Conservation (phyloP, 1,284 basidiomycete species). For the Hymenochaete sp. region DNA sequence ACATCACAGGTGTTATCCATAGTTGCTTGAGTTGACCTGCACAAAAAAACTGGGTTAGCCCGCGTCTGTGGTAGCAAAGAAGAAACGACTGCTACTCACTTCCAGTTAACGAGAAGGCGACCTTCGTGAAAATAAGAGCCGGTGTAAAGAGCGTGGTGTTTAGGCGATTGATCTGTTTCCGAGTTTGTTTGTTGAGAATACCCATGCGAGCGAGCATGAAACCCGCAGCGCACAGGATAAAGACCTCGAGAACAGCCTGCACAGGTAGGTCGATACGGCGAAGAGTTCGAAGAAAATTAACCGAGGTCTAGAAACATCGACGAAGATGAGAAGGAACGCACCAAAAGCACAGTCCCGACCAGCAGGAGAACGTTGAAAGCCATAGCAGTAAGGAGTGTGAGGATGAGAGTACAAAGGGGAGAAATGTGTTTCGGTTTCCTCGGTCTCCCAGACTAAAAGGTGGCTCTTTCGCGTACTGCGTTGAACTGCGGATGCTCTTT, state of each 20-base stretch:
- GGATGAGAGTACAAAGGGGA: not conserved
- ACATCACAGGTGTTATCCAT: constrained; percentile 86
- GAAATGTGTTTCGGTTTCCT: not conserved
- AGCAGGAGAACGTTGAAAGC: constrained; percentile 11
- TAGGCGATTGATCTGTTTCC: constrained; percentile 75
- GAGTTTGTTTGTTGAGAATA: constrained; percentile 82
- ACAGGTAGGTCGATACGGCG: too few species aligned
- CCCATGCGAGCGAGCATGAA: constrained; percentile 74
- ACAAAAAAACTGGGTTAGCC: constrained; percentile 28
- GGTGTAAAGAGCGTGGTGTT: constrained; percentile 91
- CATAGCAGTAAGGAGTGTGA: constrained; percentile 5
- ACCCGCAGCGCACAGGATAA: constrained; percentile 78
- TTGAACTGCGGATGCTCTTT: not conserved
- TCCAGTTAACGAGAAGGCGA: constrained; percentile 73
- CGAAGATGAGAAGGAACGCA: not conserved
- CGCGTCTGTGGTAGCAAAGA: not conserved
- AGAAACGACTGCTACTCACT: constrained; percentile 27
- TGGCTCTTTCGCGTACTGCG: not conserved
- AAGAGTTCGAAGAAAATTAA: constrained; percentile 1
- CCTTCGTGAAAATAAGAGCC: constrained; percentile 88
- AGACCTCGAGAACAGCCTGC: constrained; percentile 88
- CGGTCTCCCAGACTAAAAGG: too few species aligned
- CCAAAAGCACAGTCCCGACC: constrained; percentile 13
- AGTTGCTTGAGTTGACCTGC: constrained; percentile 75
- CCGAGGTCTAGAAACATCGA: not conserved